Evolutionary conservation across 2,329 filamentous ascomycete species (phyloP), one percentile per base, ranked within the genome.

Genomic region (Aspergillus sojae): DNA sequence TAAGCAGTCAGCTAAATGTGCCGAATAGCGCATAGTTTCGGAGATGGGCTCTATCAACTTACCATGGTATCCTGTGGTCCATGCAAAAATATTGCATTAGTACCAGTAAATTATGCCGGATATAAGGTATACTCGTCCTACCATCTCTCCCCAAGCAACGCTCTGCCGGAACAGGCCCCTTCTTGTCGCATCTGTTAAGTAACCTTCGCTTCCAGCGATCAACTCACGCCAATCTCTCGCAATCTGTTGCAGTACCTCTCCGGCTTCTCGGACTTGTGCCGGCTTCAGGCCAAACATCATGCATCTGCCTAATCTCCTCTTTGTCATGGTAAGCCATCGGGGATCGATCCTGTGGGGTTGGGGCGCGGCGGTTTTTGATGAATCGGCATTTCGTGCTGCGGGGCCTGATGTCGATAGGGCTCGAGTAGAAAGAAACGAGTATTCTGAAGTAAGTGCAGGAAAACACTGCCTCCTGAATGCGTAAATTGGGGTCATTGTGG

Each of bases 91-190:
- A 32, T 55, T 57, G 30, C 58, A 62, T 75, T 60, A 77, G 71
- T 60, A 59, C 30, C 3, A 21, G 50, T 62, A 36, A 28, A 23
- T 23, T 23, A 7, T 16, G 26, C 30, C 19, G 14, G 14, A 60
- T 6, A 19, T 57, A 46, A n/a, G 2, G 26, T 39, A 52, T 7
- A 5, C 50, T 11, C 16, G 45, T 19, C 54, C 39, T 79, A 92
- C 91, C 90, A 93, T 92, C 76, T 97, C 93, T 34, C 93, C 93
- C 92, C 92, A 96, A 0, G 87, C 88, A 28, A 96, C 89, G 67
- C 84, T 83, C 64, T 92, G 88, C 59, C 84, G 81, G 66, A 87
- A 86, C 39, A 94, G 74, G 0, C 91, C 87, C 53, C 84, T 86
- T 57, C 87, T 82, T 68, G 85, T 83, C 63, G 84, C 81, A 12